Evolutionary conservation across 805 yeast species (phyloP).

Genomic region (Jamesozyma piceae): DNA sequence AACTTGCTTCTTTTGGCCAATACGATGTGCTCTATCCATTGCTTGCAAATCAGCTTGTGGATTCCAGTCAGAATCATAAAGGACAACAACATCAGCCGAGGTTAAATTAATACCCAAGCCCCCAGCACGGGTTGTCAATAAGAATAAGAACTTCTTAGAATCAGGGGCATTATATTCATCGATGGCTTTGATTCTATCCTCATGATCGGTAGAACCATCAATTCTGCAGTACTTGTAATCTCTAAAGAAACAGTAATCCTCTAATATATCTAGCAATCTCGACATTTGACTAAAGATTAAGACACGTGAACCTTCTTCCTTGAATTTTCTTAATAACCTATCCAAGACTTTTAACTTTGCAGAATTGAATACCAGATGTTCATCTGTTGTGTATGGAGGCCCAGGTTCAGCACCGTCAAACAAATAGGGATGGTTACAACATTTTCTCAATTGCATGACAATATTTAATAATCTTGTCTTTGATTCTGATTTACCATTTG

Average conservation of each 20-base stretch:
- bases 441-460: conserved; percentile 77
- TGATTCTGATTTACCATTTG: conserved; percentile 62
- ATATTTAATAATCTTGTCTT: conserved; percentile 69
- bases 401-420: conserved; percentile 89
- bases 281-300: conserved; percentile 79
- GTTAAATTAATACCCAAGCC: conserved; percentile 81
- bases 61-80: conserved; percentile 79
- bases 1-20: conserved; percentile 79
- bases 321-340: conserved; percentile 49
- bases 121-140: conserved; percentile 80
- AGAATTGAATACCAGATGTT: conserved; percentile 65
- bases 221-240: conserved; percentile 65
- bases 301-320: conserved; percentile 66
- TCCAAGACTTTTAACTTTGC: conserved; percentile 67
- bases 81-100: conserved; percentile 63
- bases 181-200: conserved; percentile 64
- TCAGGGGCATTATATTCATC: conserved; percentile 75
- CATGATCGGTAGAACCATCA: conserved; percentile 77
- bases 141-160: conserved; percentile 58
- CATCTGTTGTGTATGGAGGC: conserved; percentile 80
- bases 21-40: conserved; percentile 84
- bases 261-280: conserved; percentile 68
- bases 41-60: conserved; percentile 87
- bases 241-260: conserved; percentile 67
- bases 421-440: conserved; percentile 77